Percentiles rank a stretch among this genome's conserved stretches.
Conservation (phyloP, 768 basidiomycete genomes). For the Tricholoma saponaceum region DNA sequence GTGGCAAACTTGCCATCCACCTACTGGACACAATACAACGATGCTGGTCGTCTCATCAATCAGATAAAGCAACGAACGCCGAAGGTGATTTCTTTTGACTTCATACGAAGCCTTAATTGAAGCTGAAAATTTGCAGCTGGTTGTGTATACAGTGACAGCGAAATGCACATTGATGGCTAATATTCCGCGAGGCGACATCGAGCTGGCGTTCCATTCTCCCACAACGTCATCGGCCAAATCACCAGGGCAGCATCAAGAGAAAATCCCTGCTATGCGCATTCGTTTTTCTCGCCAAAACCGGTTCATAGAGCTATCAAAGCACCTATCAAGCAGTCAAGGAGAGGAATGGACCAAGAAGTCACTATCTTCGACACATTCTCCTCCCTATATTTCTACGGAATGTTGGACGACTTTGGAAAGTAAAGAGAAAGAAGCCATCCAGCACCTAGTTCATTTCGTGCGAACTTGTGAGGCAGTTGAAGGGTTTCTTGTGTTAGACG, state of each 20-base stretch:
- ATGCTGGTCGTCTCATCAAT: constrained; percentile 39
- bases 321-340: constrained; percentile 23
- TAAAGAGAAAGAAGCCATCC: constrained; percentile 23
- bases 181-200: constrained; percentile 42
- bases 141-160: constrained; percentile 31
- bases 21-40: constrained; percentile 45
- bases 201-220: constrained; percentile 29
- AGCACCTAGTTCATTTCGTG: constrained; percentile 21
- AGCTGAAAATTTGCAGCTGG: constrained; percentile 29
- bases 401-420: constrained; percentile 22
- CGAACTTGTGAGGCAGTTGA: constrained; percentile 21
- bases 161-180: constrained; percentile 54
- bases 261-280: constrained; percentile 30
- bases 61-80: constrained; percentile 52
- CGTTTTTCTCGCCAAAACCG: constrained; percentile 30
- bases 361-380: constrained; percentile 14
- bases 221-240: constrained; percentile 1
- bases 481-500: constrained; percentile 2
- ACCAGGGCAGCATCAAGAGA: neutral
- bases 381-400: constrained; percentile 18
- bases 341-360: constrained; percentile 39
- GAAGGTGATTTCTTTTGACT: constrained; percentile 29
- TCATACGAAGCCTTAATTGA: neutral
- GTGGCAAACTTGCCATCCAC: constrained; percentile 33
- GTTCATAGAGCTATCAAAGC: constrained; percentile 32